Evolutionary conservation across 352 stramenopile species (phyloP), one percentile per base, ranked within the genome.

Genomic region (Blastocystis sp.): DNA sequence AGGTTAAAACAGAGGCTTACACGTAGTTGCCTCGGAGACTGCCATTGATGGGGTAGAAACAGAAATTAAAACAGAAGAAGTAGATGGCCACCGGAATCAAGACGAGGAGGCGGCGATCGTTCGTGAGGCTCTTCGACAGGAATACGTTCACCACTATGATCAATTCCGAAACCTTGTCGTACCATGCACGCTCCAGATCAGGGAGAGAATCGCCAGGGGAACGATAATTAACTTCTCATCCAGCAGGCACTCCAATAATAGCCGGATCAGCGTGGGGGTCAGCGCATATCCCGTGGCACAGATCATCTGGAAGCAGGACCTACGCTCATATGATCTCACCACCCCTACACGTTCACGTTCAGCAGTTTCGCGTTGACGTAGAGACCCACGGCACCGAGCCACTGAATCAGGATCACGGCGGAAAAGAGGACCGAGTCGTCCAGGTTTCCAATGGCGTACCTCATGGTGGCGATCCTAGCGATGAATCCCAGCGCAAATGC

Each of bases 291-390:
- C 64, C n/a, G 45, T n/a, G 45, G 64, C 64, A 74, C 64, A 74
- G 5, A 41, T 28, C 64, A 74, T 74, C 34, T 74, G 64, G 64
- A 74, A 74, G 40, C 21, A 74, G 21, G 64, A 74, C 21, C 64
- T 74, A 74, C 21, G 3, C 43, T 52, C 7, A 23, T 48, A 28
- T 2, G 1, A 4, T 1, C 9, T 10, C 17, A 5, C 21, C 7
- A 21, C 14, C 10, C 64, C 34, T 74, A 74, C 64, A 74, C 45
- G 21, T 74, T 52, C 64, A 74, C 40, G 7, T 45, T 74, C 40
- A 74, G 41, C n/a, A 74, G 64, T 38, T 74, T 74, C 34, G 64
- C 64, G 34, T 74, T 74, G 1, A 74, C 64, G 17, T 34, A 34
- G 21, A 74, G 34, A 21, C 34, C 64, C 21, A 74, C 3, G 4